Percentiles rank a stretch among this genome's conserved stretches.
Evolutionary conservation across 495 filamentous ascomycete genomes (phyloP).

Genomic region (Podospora tetraspora): DNA sequence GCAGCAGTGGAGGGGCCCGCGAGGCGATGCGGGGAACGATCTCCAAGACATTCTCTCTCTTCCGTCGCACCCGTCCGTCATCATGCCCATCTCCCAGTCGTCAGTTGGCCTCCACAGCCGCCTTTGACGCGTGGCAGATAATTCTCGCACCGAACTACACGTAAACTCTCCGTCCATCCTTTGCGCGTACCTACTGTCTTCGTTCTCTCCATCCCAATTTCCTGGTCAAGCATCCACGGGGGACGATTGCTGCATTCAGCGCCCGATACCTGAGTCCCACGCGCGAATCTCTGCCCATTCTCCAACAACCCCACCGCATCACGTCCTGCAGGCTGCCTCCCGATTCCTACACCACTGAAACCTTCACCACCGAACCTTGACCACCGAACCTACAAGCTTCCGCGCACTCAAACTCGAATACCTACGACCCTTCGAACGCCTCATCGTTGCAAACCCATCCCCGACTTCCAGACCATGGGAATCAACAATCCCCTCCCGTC

Average conservation of each 20-base stretch:
- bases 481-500: slow-evolving; percentile 56
- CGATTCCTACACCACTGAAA: background rate
- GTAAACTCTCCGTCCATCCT: background rate
- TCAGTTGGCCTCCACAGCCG: slow-evolving; percentile 5
- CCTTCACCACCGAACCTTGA: background rate
- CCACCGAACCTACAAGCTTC: background rate
- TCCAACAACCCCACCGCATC: background rate
- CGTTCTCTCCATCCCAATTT: slow-evolving; percentile 2
- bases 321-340: slow-evolving; percentile 6
- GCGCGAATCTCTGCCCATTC: background rate
- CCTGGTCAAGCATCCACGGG: background rate
- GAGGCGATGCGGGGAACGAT: slow-evolving; percentile 6
- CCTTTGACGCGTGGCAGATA: slow-evolving; percentile 6
- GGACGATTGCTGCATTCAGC: background rate
- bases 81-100: background rate
- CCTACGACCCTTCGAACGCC: slow-evolving; percentile 1
- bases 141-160: background rate
- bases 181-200: background rate
- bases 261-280: background rate
- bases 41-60: background rate
- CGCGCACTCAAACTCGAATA: background rate
- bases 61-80: background rate
- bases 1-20: background rate
- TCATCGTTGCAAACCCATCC: background rate
- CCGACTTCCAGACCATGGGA: slow-evolving; percentile 37